These are phyloP conservation scores for Blastobotrys peoriensis DNA, from an alignment of 805 yeast species.

Conservation along the genomic window DNA sequence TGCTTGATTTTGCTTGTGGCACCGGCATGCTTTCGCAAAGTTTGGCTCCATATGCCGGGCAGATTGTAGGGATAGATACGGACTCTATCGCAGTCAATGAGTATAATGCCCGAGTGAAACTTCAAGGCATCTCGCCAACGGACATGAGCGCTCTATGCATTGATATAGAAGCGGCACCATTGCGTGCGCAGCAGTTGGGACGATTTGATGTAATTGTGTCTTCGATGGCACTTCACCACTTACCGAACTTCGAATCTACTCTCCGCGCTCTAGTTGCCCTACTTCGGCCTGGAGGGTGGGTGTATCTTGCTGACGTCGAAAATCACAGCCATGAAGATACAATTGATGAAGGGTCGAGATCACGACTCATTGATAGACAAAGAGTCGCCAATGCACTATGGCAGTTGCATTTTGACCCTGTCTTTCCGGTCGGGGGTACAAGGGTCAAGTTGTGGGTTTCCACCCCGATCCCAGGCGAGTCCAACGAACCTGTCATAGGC, in stretches of 20 bases:
- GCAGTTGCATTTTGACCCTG: too few relatives aligned
- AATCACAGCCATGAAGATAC: slow-evolving; percentile 2
- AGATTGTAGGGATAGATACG: slow-evolving; percentile 24
- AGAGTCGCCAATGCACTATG: too few relatives aligned
- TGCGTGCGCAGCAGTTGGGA: slow-evolving; percentile 5
- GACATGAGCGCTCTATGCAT: slow-evolving; percentile 19
- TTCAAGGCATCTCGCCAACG: slow-evolving; percentile 18
- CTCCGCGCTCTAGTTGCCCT: slow-evolving; percentile 11
- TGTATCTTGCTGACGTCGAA: slow-evolving; percentile 15
- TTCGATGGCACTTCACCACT: slow-evolving; percentile 24
- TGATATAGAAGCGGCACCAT: slow-evolving; percentile 9
- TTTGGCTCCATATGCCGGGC: slow-evolving; percentile 16
- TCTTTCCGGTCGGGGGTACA: not conserved
- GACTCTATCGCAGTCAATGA: slow-evolving; percentile 20
- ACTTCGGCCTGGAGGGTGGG: slow-evolving; percentile 18
- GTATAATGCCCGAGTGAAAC: slow-evolving; percentile 16
- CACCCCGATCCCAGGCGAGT: slow-evolving; percentile 5
- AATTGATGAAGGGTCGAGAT: too few relatives aligned
- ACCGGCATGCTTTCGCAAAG: slow-evolving; percentile 19
- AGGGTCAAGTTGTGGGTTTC: slow-evolving; percentile 12
- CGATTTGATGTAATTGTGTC: slow-evolving; percentile 21
- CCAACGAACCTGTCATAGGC: not conserved
- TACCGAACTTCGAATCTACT: slow-evolving; percentile 14
- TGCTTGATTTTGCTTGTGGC: slow-evolving; percentile 26
- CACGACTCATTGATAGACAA: too few relatives aligned